A percentile compares a stretch with the other conserved stretches of the same genome.
Evolutionary conservation across 1,284 basidiomycete genomes (phyloP).

Genomic region (Leccinum griseonigrum): DNA sequence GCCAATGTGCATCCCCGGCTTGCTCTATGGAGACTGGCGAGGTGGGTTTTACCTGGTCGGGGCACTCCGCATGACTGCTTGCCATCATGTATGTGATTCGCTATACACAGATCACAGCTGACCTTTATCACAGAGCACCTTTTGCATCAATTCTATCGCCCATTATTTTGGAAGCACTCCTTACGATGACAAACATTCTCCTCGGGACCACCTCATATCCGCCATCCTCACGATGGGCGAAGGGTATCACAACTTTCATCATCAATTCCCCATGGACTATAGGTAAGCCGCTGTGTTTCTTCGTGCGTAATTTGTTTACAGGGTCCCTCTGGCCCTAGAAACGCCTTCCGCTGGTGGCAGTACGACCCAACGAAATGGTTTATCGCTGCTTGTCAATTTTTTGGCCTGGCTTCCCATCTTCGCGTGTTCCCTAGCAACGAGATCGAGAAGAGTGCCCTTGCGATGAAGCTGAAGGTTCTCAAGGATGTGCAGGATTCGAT

Average conservation of each 20-base stretch:
- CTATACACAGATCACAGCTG: conserved; percentile 6
- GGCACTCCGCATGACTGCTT: conserved; percentile 58
- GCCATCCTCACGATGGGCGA: conserved; percentile 88
- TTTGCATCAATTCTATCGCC: conserved; percentile 90
- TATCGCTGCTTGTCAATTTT: conserved; percentile 60
- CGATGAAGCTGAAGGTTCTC: conserved; percentile 81
- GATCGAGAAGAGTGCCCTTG: conserved; percentile 76
- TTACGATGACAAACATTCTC: conserved; percentile 83
- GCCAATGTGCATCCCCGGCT: conserved; percentile 73
- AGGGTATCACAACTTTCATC: conserved; percentile 93
- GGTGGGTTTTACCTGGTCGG: conserved; percentile 84
- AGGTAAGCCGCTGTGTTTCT: conserved; percentile 19
- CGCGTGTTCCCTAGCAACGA: conserved; percentile 86
- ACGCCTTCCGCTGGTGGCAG: conserved; percentile 69
- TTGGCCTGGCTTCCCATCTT: conserved; percentile 78
- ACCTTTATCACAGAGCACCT: conserved; percentile 62
- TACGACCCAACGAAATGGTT: conserved; percentile 82
- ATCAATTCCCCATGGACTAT: conserved; percentile 72
- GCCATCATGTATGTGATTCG: conserved; percentile 73
- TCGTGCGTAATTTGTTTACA: conserved; percentile 3
- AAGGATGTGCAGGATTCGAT: conserved; percentile 64
- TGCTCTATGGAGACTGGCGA: conserved; percentile 80
- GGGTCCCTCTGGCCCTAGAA: conserved; percentile 18
- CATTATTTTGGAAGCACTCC: conserved; percentile 84
- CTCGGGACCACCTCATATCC: conserved; percentile 82